Evolutionary conservation across 805 yeast species (phyloP), one percentile per base, ranked within the genome.

Genomic region (Zygosaccharomyces gambellarensis): DNA sequence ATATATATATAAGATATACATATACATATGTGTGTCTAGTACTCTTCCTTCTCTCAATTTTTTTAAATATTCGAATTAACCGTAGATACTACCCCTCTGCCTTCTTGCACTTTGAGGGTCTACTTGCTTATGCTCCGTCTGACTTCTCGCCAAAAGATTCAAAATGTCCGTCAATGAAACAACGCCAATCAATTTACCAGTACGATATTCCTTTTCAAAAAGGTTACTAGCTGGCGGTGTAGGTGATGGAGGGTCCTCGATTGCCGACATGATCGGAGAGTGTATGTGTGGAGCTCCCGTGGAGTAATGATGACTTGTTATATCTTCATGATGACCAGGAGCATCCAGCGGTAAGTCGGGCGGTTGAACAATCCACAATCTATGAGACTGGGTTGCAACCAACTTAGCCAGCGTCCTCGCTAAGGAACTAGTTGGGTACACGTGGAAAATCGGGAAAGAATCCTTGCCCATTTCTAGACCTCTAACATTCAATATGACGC

Each of bases 361-460:
- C 9, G 82, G 84, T 56, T 82, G 86, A 17, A 85, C 90, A 43
- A 87, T 81, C 94, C 94, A 86, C 48, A 87, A 71, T 65, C 99
- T 78, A 70, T 92, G 99, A 2, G 96, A 81, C 67, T 85, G 84
- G 1, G 99, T 92, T 5, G 99, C 98, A 11, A 92, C 98, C 58
- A 92, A 74, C 67, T 94, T 92, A 30, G 98, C 98, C 62, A 94
- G 78, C 7, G 95, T 89, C 66, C 96, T 79, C 30, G 89, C 95
- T 45, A 94, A 75, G 0, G 94, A 83, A 8, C 95, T 81, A 36
- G 78, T 77, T 52, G 81, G 80, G 54, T 87, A 84, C 23, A 92
- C 97, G 66, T 92, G 96, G 77, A 92, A 92, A 36, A 94, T 92
- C 14, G 99, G 99, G 75, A 85, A 92, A 38, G 95, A 89, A 71